Percentiles rank a stretch among this genome's conserved stretches.
phyloP scores from a whole-genome alignment of 345 rosid species.

The Firmiana major region DNA sequence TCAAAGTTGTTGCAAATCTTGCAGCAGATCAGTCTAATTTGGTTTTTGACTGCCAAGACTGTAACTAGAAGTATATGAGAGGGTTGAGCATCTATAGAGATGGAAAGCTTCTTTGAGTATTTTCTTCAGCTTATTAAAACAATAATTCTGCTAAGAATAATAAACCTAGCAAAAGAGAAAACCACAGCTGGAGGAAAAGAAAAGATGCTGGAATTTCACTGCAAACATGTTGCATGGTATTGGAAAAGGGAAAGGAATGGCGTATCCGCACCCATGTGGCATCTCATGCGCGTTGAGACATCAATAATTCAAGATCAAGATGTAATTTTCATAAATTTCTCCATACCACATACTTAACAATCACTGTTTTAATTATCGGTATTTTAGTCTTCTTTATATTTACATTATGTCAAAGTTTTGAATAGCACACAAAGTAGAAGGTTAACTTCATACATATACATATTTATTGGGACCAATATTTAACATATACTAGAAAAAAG shows the following conservation, averaged over 20 bases:
- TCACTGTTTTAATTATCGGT: slow-evolving; percentile 15
- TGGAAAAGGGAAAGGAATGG: slow-evolving; percentile 34
- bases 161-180: neutral
- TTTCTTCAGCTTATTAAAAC: slow-evolving; percentile 10
- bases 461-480: slow-evolving; percentile 22
- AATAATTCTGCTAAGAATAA: slow-evolving; percentile 13
- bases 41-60: slow-evolving; percentile 2
- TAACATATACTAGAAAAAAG: slow-evolving; percentile 16
- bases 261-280: slow-evolving; percentile 25
- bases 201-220: slow-evolving; percentile 33
- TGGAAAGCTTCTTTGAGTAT: neutral
- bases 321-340: neutral
- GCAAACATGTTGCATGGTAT: slow-evolving; percentile 17
- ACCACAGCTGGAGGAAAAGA: slow-evolving; percentile 16
- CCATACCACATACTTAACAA: slow-evolving; percentile 26
- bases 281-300: slow-evolving; percentile 15
- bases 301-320: neutral
- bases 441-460: slow-evolving; percentile 6
- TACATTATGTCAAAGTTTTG: neutral
- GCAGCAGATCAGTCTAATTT: slow-evolving; percentile 7
- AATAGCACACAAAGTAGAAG: slow-evolving; percentile 11
- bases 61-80: slow-evolving; percentile 17
- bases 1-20: slow-evolving; percentile 8
- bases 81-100: slow-evolving; percentile 1
- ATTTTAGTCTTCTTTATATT: neutral